A percentile compares a stretch with the other conserved stretches of the same genome.
Conservation (phyloP, 345 rosid species). For the Pseudoturritis turrita region DNA sequence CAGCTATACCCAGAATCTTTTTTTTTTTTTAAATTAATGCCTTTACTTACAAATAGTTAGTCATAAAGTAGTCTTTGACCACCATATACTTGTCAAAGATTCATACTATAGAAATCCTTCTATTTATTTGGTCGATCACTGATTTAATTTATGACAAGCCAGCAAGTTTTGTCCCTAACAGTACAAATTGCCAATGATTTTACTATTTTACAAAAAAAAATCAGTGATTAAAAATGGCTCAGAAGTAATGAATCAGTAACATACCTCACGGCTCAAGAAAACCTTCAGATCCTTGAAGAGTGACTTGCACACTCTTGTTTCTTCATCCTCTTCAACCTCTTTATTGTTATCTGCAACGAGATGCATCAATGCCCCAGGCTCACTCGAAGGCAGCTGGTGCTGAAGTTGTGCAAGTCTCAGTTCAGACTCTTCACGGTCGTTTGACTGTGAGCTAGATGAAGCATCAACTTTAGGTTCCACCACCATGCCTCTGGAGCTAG, state of each 20-base stretch:
- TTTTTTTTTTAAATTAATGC: neutral
- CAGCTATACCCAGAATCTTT: neutral
- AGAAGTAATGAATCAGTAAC: neutral
- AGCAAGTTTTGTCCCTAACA: neutral
- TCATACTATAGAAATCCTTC: neutral
- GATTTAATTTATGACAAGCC: neutral
- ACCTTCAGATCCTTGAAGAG: slow-evolving; percentile 70
- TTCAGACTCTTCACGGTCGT: slow-evolving; percentile 59
- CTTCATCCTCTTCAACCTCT: slow-evolving; percentile 88
- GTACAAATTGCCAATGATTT: neutral
- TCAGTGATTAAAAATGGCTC: neutral
- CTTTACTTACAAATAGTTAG: neutral
- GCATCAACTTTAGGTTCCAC: slow-evolving; percentile 36
- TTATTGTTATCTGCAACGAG: slow-evolving; percentile 55
- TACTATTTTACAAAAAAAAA: neutral
- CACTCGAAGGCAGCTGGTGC: slow-evolving; percentile 86
- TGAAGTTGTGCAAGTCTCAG: slow-evolving; percentile 94
- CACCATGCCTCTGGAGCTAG: slow-evolving; percentile 42
- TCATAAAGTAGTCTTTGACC: neutral
- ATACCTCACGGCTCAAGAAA: slow-evolving; percentile 95
- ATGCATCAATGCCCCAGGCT: slow-evolving; percentile 94
- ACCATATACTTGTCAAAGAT: neutral
- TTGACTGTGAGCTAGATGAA: slow-evolving; percentile 43
- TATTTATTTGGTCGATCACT: neutral
- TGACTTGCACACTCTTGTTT: slow-evolving; percentile 68